Percentiles rank a stretch among this genome's conserved stretches.
Conservation (phyloP, 2,329 filamentous ascomycete genomes). For the Exophiala dermatitidis region DNA sequence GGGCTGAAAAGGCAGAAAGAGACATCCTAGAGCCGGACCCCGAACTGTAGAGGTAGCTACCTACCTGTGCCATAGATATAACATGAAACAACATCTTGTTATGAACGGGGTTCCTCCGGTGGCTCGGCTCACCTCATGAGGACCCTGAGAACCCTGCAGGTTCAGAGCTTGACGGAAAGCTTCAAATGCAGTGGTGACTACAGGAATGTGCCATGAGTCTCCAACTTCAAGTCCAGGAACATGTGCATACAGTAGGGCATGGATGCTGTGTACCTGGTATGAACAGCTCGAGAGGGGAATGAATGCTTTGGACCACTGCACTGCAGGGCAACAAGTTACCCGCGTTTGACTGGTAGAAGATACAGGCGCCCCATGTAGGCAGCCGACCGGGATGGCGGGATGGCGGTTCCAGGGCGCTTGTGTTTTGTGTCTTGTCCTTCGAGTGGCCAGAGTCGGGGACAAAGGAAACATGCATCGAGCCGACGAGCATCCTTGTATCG, state of each 20-base stretch:
- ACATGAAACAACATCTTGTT: too few species aligned
- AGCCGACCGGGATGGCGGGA: slow-evolving; percentile 4
- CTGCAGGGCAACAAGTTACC: not conserved
- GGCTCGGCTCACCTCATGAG: too few species aligned
- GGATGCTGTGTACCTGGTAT: not conserved
- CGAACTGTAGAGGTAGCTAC: too few species aligned
- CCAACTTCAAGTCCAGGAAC: not conserved
- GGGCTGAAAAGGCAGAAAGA: too few species aligned
- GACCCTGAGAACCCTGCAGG: slow-evolving; percentile 6
- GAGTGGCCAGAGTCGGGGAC: slow-evolving; percentile 5
- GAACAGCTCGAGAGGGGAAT: not conserved
- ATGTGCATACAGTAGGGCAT: not conserved
- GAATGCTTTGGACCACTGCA: not conserved
- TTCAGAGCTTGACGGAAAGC: slow-evolving; percentile 3
- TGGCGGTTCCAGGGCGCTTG: slow-evolving; percentile 18
- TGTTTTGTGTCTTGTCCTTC: not conserved
- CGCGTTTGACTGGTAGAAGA: slow-evolving; percentile 15
- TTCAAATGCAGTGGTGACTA: slow-evolving; percentile 6
- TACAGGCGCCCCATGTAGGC: slow-evolving; percentile 3
- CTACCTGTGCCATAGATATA: too few species aligned
- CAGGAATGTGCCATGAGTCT: slow-evolving; percentile 1
- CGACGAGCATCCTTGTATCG: not conserved
- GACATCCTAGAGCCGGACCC: too few species aligned
- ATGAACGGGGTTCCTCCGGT: too few species aligned
- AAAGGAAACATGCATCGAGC: slow-evolving; percentile 10